Evolutionary conservation across 345 rosid species (phyloP), one percentile per base, ranked within the genome.

Genomic region (Rhizophora apiculata): DNA sequence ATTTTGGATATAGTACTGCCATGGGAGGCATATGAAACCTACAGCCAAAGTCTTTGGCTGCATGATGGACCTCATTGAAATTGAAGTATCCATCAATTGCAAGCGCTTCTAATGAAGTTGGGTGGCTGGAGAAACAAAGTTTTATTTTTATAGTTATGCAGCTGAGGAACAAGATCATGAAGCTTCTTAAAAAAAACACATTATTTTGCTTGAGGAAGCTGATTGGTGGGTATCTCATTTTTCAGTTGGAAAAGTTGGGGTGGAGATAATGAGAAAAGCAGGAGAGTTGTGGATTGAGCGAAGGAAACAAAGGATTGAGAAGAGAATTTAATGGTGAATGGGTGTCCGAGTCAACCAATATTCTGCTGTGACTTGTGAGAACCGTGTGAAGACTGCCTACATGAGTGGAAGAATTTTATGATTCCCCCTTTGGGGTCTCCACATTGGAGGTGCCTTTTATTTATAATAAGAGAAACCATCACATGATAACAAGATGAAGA

Each of bases 11-110:
- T 53, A 94, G 82, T 32, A 94, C 88, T 26, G 99, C 97, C 62
- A 75, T 43, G 67, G 99, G 96, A 62, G 83, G 85, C 60, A 78
- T 65, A 61, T 84, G 91, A 83, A 78, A 86, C 69, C 80, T 82
- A 37, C 87, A 87, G 69, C 99, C 99, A 30, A 94, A 94, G 68
- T 94, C 99, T 71, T 65, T 88, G 66, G 99, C 90, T 68, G 87
- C 95, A 68, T 82, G 87, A 34, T 88, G 87, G 48, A 87, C 80
- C 24, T 91, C 77, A 67, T 88, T 82, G 32, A 89, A 91, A 62
- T 75, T 76, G 82, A 94, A 88, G 81, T 81, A 86, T 36, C 98
- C 98, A 6, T 84, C 87, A 8, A 94, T 74, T 67, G 86, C 65
- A 48, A 91, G 90, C 49, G 86, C 70, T 67, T 73, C 83, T 63